Conservation (phyloP, 306 rosid genomes). For the Lithocarpus polystachyus region DNA sequence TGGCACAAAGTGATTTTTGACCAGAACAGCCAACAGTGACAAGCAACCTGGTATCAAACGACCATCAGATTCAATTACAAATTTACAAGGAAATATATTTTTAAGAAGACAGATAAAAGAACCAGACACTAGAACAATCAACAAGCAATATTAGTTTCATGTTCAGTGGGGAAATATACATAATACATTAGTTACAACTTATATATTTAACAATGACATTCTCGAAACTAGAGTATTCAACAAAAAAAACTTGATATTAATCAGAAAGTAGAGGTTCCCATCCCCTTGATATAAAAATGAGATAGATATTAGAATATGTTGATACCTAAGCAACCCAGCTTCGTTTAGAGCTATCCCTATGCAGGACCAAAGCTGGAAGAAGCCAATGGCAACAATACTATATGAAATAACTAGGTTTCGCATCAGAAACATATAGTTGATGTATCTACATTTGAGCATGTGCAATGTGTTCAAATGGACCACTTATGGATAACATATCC, state of each 20-base stretch:
- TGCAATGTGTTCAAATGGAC: not conserved
- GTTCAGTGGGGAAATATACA: no score
- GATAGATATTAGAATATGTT: not conserved
- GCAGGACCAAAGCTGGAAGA: slow-evolving; percentile 79
- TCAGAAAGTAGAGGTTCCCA: slow-evolving; percentile 16
- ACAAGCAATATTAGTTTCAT: not conserved
- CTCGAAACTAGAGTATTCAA: slow-evolving; percentile 6
- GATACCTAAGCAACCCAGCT: slow-evolving; percentile 75
- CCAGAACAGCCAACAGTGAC: slow-evolving; percentile 59
- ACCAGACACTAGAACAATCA: not conserved
- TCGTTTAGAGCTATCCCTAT: slow-evolving; percentile 55
- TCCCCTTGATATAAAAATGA: slow-evolving; percentile 5
- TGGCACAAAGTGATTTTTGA: slow-evolving; percentile 62
- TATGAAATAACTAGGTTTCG: slow-evolving; percentile 73
- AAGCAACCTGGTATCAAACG: slow-evolving; percentile 56
- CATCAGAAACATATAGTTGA: slow-evolving; percentile 66
- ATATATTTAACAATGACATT: slow-evolving; percentile 1
- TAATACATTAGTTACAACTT: not conserved
- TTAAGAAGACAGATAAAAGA: not conserved
- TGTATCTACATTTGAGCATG: slow-evolving; percentile 52
- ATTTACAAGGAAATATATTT: not conserved
- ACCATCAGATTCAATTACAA: slow-evolving; percentile 25
- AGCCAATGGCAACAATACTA: slow-evolving; percentile 87
- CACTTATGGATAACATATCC: not conserved
- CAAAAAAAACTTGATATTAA: not conserved